Conservation (phyloP, 2,329 filamentous ascomycete genomes). For the Aspergillus sp. region DNA sequence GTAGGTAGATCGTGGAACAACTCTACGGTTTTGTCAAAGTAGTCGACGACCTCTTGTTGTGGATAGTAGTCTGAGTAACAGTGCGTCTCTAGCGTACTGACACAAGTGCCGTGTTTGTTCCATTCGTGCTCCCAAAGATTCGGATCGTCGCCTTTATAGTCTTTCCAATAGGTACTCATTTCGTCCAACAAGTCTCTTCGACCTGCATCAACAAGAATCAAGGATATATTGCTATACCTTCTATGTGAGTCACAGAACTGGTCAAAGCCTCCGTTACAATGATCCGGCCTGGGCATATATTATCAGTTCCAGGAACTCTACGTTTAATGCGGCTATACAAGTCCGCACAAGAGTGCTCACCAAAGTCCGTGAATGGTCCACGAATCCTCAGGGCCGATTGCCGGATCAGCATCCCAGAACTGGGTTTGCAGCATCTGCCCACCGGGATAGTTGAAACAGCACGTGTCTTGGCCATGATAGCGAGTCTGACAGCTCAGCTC, state of each 20-base stretch:
- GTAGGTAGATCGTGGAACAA: slow-evolving; percentile 67
- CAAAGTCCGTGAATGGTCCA: slow-evolving; percentile 76
- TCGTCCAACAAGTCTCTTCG: slow-evolving; percentile 60
- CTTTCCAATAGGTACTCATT: slow-evolving; percentile 73
- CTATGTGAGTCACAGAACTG: slow-evolving; percentile 63
- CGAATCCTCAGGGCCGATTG: slow-evolving; percentile 64
- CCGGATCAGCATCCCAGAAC: slow-evolving; percentile 71
- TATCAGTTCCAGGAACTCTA: background rate
- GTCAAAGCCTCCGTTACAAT: slow-evolving; percentile 70
- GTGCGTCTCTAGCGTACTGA: slow-evolving; percentile 64
- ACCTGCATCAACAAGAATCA: slow-evolving; percentile 58
- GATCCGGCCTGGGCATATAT: slow-evolving; percentile 54
- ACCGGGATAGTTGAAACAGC: slow-evolving; percentile 73
- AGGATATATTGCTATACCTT: slow-evolving; percentile 64
- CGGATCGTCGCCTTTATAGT: slow-evolving; percentile 63
- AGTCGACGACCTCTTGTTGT: slow-evolving; percentile 67
- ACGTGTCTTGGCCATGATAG: slow-evolving; percentile 61
- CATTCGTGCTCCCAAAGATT: slow-evolving; percentile 74
- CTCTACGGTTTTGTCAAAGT: slow-evolving; percentile 64
- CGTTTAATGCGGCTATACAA: background rate
- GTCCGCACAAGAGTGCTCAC: slow-evolving; percentile 31
- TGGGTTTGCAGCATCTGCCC: slow-evolving; percentile 73
- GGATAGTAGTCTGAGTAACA: slow-evolving; percentile 65
- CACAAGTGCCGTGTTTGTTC: slow-evolving; percentile 74
- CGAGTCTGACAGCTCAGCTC: slow-evolving; percentile 65